phyloP scores from a whole-genome alignment of 441 rosid species.

The Populus hybrid region DNA sequence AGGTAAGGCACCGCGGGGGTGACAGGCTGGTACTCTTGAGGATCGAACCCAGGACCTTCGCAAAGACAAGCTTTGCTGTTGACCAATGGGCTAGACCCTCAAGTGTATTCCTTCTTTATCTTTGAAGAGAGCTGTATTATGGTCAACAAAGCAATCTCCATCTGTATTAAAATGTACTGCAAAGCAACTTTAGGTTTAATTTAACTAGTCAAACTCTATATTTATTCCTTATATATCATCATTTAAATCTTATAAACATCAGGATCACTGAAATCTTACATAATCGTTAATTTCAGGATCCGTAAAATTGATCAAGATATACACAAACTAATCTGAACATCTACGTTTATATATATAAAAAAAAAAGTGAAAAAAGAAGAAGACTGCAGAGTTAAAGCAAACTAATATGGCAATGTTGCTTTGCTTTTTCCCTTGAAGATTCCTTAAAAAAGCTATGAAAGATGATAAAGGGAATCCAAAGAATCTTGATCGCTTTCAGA shows the following conservation, averaged over 20 bases:
- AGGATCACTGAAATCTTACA: fast-evolving
- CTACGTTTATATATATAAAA: too few species aligned
- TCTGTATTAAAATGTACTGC: too few species aligned
- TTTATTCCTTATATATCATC: too few species aligned
- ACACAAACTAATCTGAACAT: fast-evolving
- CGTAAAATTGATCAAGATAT: fast-evolving
- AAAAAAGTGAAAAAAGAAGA: too few species aligned
- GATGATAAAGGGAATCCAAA: neutral
- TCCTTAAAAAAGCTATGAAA: neutral
- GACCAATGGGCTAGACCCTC: too few species aligned
- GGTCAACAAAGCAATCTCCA: neutral
- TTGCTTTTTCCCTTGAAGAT: neutral
- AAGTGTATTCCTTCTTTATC: neutral
- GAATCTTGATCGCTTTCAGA: neutral
- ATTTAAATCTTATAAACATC: too few species aligned
- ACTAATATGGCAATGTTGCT: neutral
- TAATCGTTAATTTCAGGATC: fast-evolving
- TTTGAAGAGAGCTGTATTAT: neutral
- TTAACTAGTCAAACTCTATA: too few species aligned
- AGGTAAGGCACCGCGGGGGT: too few species aligned
- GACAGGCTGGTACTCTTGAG: too few species aligned
- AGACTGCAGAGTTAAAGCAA: neutral
- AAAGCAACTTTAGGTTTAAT: fast-evolving
- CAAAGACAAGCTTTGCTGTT: too few species aligned
- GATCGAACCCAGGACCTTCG: too few species aligned